phyloP scores from a whole-genome alignment of 75 land plant species.

The Selaginella tamariscina region DNA sequence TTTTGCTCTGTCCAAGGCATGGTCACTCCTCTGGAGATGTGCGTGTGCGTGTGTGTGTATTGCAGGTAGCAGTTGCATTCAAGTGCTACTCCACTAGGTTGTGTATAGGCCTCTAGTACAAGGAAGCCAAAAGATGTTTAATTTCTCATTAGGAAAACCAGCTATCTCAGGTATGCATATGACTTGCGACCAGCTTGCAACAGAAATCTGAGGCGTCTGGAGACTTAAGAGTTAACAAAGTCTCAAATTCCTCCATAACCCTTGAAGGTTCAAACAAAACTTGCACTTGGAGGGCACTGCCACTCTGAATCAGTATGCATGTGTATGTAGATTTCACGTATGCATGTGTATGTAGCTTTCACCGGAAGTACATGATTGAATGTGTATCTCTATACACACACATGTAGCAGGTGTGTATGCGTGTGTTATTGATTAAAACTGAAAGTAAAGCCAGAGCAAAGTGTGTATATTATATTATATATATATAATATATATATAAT shows the following conservation, averaged over 20 bases:
- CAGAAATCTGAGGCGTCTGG: not conserved
- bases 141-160: constrained; percentile 17
- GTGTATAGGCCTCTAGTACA: constrained; percentile 11
- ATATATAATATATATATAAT: no score
- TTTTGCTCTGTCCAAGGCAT: constrained; percentile 19
- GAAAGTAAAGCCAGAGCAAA: no score
- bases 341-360: constrained; percentile 15
- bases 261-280: constrained; percentile 17
- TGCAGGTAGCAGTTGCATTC: constrained; percentile 14
- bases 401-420: no score
- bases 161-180: no score
- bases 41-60: no score
- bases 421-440: no score
- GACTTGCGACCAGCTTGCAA: constrained; percentile 11
- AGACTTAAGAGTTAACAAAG: constrained; percentile 15
- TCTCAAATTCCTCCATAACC: not conserved
- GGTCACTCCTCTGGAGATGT: constrained; percentile 12
- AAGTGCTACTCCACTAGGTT: constrained; percentile 4
- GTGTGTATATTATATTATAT: no score
- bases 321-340: not conserved
- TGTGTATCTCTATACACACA: constrained; percentile 13
- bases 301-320: constrained; percentile 20
- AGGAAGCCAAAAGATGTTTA: not conserved
- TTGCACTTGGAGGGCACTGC: constrained; percentile 12
- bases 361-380: constrained; percentile 20